phyloP scores from a whole-genome alignment of 495 filamentous ascomycete genomes.

The Staphylotrichum tortipilum region DNA sequence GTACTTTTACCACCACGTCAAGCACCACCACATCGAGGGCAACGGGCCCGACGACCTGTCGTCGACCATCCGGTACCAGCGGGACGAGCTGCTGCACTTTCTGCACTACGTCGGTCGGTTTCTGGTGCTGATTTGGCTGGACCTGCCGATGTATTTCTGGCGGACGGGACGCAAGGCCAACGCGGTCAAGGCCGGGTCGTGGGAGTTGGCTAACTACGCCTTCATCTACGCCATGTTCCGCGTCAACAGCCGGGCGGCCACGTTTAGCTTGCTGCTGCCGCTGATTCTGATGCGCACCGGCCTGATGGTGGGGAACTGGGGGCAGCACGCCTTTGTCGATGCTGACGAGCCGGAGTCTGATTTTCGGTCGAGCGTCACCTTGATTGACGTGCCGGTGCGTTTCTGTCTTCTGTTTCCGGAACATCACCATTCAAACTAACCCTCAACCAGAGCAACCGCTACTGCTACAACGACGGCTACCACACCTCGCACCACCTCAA shows the following conservation, averaged over 20 bases:
- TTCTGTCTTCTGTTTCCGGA: not conserved
- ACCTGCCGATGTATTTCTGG: not conserved
- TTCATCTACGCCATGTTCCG: not conserved
- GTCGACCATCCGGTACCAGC: not conserved
- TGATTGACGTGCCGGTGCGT: not conserved
- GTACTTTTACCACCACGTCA: slow-evolving; percentile 4
- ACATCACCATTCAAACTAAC: not conserved
- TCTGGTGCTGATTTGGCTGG: not conserved
- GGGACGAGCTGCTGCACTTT: not conserved
- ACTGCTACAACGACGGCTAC: slow-evolving; percentile 6
- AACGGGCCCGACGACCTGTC: slow-evolving; percentile 3
- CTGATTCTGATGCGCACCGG: not conserved
- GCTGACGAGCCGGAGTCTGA: slow-evolving; percentile 1
- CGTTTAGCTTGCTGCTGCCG: not conserved
- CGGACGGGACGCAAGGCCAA: not conserved
- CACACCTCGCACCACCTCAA: slow-evolving; percentile 1
- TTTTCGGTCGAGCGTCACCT: not conserved
- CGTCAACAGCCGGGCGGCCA: not conserved
- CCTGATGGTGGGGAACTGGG: slow-evolving; percentile 2
- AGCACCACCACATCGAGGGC: slow-evolving; percentile 2
- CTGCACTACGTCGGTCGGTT: slow-evolving; percentile 1
- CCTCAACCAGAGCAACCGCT: not conserved
- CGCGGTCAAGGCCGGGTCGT: not conserved
- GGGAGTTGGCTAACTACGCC: slow-evolving; percentile 1
- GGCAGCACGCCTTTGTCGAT: slow-evolving; percentile 1